Percentiles rank a stretch among this genome's conserved stretches.
Evolutionary conservation across 2,329 filamentous ascomycete genomes (phyloP).

Genomic region (Alternaria atra): DNA sequence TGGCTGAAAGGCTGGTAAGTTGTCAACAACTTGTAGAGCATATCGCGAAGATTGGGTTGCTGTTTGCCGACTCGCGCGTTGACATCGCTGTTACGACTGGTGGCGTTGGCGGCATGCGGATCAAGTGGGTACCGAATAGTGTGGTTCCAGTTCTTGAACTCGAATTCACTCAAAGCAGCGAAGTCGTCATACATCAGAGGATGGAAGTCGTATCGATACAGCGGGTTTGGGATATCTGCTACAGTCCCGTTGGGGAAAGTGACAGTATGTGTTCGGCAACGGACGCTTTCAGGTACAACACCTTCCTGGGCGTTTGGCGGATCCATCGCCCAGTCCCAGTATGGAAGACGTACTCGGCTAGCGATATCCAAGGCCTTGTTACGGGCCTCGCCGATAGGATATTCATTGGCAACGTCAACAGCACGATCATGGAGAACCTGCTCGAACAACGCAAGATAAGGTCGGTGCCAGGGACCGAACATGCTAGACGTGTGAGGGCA

Average conservation of each 20-base stretch:
- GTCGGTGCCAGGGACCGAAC: slow-evolving; percentile 45
- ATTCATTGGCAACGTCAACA: slow-evolving; percentile 41
- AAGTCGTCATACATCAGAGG: slow-evolving; percentile 42
- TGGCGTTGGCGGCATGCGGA: slow-evolving; percentile 33
- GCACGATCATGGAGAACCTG: slow-evolving; percentile 43
- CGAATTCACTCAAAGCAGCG: slow-evolving; percentile 35
- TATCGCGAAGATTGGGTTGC: slow-evolving; percentile 43
- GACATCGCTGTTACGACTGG: slow-evolving; percentile 40
- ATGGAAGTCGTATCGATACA: slow-evolving; percentile 43
- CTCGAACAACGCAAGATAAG: slow-evolving; percentile 46
- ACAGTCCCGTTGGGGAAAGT: slow-evolving; percentile 40
- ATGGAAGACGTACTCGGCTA: slow-evolving; percentile 41
- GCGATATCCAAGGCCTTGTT: slow-evolving; percentile 35
- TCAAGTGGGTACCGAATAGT: slow-evolving; percentile 41
- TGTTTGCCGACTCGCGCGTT: slow-evolving; percentile 36
- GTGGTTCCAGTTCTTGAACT: slow-evolving; percentile 46
- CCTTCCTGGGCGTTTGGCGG: slow-evolving; percentile 34
- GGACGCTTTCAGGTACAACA: slow-evolving; percentile 36
- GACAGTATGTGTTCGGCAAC: slow-evolving; percentile 28
- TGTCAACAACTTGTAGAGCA: slow-evolving; percentile 45
- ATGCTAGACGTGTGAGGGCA: slow-evolving; percentile 44
- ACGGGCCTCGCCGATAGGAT: slow-evolving; percentile 33
- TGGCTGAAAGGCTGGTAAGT: slow-evolving; percentile 43
- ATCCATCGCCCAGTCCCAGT: slow-evolving; percentile 48
- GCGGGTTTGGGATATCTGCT: slow-evolving; percentile 37